A percentile compares a stretch with the other conserved stretches of the same genome.
These are phyloP conservation scores for Russula earlei DNA, from an alignment of 768 basidiomycete genomes.

Conservation along the genomic window DNA sequence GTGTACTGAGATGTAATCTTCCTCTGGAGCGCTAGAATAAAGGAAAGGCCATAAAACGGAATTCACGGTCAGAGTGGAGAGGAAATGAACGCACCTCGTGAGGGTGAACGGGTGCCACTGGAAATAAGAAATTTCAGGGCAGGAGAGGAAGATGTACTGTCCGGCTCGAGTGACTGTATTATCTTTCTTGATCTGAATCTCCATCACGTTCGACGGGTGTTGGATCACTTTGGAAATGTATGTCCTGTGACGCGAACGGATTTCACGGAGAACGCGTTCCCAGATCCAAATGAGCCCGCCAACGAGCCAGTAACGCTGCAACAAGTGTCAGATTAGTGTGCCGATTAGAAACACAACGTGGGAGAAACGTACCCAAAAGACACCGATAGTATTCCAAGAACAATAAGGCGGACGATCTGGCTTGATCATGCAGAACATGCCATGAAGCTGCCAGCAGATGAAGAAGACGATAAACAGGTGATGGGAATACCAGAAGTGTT, in stretches of 20 bases:
- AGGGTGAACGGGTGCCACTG: slow-evolving; percentile 98
- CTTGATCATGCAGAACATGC: slow-evolving; percentile 95
- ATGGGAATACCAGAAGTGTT: slow-evolving; percentile 83
- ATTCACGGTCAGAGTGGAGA: slow-evolving; percentile 1
- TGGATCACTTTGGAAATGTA: slow-evolving; percentile 93
- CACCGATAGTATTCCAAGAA: slow-evolving; percentile 75
- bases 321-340: slow-evolving; percentile 7
- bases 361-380: slow-evolving; percentile 75
- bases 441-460: slow-evolving; percentile 89
- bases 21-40: slow-evolving; percentile 69
- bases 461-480: slow-evolving; percentile 92
- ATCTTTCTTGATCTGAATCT: slow-evolving; percentile 97
- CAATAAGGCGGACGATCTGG: slow-evolving; percentile 86
- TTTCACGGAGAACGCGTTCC: slow-evolving; percentile 87
- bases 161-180: slow-evolving; percentile 75
- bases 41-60: neutral
- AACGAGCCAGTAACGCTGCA: slow-evolving; percentile 79
- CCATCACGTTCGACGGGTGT: slow-evolving; percentile 89
- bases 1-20: slow-evolving; percentile 91
- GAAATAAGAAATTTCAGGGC: slow-evolving; percentile 89
- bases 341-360: neutral
- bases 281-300: slow-evolving; percentile 78
- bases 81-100: slow-evolving; percentile 45
- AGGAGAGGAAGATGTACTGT: slow-evolving; percentile 88
- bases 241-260: slow-evolving; percentile 83